phyloP scores from a whole-genome alignment of 1,284 basidiomycete species.

The Omphalotus olearius region DNA sequence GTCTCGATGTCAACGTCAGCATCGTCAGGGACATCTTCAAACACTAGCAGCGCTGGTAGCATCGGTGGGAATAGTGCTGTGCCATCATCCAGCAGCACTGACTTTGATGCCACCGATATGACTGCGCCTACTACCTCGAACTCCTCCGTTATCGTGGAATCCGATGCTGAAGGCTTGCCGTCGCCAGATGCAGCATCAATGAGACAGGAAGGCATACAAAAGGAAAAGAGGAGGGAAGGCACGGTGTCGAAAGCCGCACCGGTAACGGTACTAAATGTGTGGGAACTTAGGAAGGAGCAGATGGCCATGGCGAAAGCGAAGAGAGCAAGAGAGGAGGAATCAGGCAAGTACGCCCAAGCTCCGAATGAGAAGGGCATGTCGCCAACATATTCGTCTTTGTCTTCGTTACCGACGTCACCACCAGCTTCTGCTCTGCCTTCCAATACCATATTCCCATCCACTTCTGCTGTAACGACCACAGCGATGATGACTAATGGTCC shows the following conservation, averaged over 20 bases:
- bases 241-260: not conserved
- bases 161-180: not conserved
- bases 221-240: not conserved
- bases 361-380: no score
- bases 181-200: not conserved
- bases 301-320: constrained; percentile 1
- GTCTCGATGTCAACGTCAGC: not conserved
- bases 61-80: not conserved
- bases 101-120: constrained; percentile 2
- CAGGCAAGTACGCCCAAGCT: no score
- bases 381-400: no score
- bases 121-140: constrained; percentile 8
- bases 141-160: constrained; percentile 4
- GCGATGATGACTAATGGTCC: no score
- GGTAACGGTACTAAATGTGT: constrained; percentile 1
- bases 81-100: constrained; percentile 3
- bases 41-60: not conserved
- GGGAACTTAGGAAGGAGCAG: not conserved
- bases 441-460: no score
- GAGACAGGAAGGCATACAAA: not conserved
- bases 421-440: not conserved
- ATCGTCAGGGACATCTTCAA: not conserved
- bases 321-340: no score
- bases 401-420: no score
- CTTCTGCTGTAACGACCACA: no score